A percentile compares a stretch with the other conserved stretches of the same genome.
These are phyloP conservation scores for Penicillium verhagenii DNA, from an alignment of 495 filamentous ascomycete species.

Conservation along the genomic window DNA sequence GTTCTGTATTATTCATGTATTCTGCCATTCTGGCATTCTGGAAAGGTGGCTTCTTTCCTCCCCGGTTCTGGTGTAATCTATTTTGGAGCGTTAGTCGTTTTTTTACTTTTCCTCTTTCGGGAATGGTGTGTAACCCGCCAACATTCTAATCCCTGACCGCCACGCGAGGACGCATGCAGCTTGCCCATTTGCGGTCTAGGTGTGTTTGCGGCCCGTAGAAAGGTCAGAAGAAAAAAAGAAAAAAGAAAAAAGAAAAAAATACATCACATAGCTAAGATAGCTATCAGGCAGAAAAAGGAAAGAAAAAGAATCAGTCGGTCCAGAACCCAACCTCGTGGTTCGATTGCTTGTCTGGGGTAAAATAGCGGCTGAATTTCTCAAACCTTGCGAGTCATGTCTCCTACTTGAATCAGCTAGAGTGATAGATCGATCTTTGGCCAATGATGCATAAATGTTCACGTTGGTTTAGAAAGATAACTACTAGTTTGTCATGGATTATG, in stretches of 20 bases:
- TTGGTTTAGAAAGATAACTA: neutral
- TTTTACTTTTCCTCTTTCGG: neutral
- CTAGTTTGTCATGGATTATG: neutral
- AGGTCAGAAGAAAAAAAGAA: neutral
- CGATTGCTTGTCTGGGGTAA: constrained; percentile 3
- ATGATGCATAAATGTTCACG: neutral
- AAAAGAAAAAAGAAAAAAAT: no score
- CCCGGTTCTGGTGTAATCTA: neutral
- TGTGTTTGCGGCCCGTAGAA: neutral
- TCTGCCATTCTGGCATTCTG: neutral
- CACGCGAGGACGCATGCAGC: constrained; percentile 8
- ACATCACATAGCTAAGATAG: no score
- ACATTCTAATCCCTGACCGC: constrained; percentile 6
- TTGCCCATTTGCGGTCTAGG: neutral
- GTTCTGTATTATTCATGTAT: neutral
- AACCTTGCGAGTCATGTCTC: constrained; percentile 10
- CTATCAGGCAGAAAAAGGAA: no score
- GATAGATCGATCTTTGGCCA: neutral
- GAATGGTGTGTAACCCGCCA: neutral
- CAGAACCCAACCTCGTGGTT: neutral
- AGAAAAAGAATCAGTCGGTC: neutral
- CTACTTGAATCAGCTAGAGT: neutral
- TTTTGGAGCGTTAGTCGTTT: neutral
- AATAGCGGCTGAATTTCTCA: constrained; percentile 3
- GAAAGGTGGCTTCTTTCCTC: no score